Percentiles rank a stretch among this genome's conserved stretches.
Conservation (phyloP, 306 rosid genomes). For the Lagenaria siceraria region DNA sequence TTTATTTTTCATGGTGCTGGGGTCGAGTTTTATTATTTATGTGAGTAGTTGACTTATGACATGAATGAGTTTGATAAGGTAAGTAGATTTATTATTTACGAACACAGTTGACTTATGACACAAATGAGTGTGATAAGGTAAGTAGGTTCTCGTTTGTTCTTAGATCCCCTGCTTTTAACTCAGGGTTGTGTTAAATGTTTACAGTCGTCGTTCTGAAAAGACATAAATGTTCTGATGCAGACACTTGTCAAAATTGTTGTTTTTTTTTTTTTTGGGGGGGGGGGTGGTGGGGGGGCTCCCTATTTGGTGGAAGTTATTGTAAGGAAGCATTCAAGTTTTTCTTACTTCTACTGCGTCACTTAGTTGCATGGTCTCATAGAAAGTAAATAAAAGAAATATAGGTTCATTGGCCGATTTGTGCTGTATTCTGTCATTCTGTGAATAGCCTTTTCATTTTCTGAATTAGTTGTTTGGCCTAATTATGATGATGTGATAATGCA, state of each 20-base stretch:
- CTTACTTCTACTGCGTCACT: neutral
- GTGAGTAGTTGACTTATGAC: neutral
- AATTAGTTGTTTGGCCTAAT: constrained; percentile 4
- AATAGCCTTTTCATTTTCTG: neutral
- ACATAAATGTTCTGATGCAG: neutral
- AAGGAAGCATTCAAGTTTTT: neutral
- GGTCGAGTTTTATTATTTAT: neutral
- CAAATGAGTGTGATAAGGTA: neutral
- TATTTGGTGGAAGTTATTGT: neutral
- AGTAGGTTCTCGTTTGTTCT: neutral
- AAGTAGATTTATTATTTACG: neutral
- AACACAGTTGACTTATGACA: neutral
- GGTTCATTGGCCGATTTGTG: neutral
- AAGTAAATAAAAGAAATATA: neutral
- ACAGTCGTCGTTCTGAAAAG: neutral
- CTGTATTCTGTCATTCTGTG: neutral
- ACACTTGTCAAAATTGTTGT: no score
- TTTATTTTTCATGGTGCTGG: neutral
- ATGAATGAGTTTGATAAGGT: neutral
- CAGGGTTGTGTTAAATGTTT: neutral
- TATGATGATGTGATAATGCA: constrained; percentile 26
- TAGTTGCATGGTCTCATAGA: neutral
- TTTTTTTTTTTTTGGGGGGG: no score
- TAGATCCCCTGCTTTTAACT: neutral
- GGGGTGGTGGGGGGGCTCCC: neutral